Evolutionary conservation across 2,329 filamentous ascomycete genomes (phyloP).

Genomic region (Exophiala xenobiotica): DNA sequence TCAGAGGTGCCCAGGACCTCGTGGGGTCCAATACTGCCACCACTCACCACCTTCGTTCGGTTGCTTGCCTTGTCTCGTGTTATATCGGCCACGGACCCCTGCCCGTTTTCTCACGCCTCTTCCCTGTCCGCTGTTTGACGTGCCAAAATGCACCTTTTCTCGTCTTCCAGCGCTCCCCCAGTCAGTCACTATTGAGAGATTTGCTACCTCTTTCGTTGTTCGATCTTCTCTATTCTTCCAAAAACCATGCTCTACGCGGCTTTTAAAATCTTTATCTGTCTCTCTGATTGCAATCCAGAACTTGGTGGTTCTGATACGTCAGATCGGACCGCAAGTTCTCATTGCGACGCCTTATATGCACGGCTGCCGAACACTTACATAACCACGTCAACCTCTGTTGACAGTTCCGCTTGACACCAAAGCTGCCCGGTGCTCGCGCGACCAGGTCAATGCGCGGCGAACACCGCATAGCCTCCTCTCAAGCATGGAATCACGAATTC

Average conservation of each 20-base stretch:
- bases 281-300: slow-evolving; percentile 15
- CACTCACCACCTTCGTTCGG: slow-evolving; percentile 14
- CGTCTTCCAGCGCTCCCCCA: slow-evolving; percentile 16
- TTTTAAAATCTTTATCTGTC: slow-evolving; percentile 2
- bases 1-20: slow-evolving; percentile 7
- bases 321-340: slow-evolving; percentile 8
- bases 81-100: slow-evolving; percentile 7
- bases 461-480: slow-evolving; percentile 3
- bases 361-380: slow-evolving; percentile 8
- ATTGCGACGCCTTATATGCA: neutral
- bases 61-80: slow-evolving; percentile 12
- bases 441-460: slow-evolving; percentile 18
- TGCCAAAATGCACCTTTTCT: slow-evolving; percentile 16
- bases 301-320: slow-evolving; percentile 15
- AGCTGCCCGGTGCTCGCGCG: slow-evolving; percentile 4
- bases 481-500: slow-evolving; percentile 25
- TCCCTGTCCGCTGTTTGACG: slow-evolving; percentile 24
- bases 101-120: slow-evolving; percentile 11
- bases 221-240: neutral
- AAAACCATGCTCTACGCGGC: slow-evolving; percentile 8
- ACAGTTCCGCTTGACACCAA: slow-evolving; percentile 19
- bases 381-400: slow-evolving; percentile 22
- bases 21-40: slow-evolving; percentile 7
- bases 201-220: slow-evolving; percentile 11
- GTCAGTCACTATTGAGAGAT: slow-evolving; percentile 18